Conservation (phyloP, 805 yeast genomes). For the Candida awuae region DNA sequence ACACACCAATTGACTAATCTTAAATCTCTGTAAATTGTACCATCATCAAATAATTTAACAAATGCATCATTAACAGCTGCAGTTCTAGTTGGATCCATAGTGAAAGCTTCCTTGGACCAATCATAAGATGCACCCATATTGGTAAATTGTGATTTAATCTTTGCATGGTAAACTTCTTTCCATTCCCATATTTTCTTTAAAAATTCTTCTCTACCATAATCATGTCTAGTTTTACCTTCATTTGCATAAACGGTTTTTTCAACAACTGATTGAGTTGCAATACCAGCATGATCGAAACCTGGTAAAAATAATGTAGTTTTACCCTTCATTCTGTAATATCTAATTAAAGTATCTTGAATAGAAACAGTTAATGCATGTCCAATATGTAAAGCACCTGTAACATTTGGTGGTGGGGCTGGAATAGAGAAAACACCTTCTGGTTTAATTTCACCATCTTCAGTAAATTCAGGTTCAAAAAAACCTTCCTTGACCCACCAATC, state of each 20-base stretch:
- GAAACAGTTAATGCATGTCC: conserved; percentile 97
- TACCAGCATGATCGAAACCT: conserved; percentile 99
- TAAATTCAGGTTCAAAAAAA: conserved; percentile 78
- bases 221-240: conserved; percentile 87
- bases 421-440: conserved; percentile 82
- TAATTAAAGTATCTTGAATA: conserved; percentile 85
- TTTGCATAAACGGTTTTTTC: conserved; percentile 91
- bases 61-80: conserved; percentile 86
- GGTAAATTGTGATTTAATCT: conserved; percentile 77
- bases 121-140: conserved; percentile 95
- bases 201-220: conserved; percentile 87
- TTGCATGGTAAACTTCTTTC: conserved; percentile 88
- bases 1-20: conserved; percentile 96
- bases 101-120: conserved; percentile 92
- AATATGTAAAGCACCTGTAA: conserved; percentile 96
- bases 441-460: conserved; percentile 62
- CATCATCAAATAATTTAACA: conserved; percentile 86
- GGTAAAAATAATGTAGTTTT: conserved; percentile 88
- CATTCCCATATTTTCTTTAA: conserved; percentile 92
- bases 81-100: conserved; percentile 70
- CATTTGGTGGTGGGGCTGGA: conserved; percentile 99
- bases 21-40: conserved; percentile 87
- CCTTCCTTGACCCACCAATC: conserved; percentile 93
- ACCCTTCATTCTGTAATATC: conserved; percentile 96
- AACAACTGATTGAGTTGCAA: conserved; percentile 96